phyloP scores from a whole-genome alignment of 805 yeast genomes.

The Saturnispora sekii region DNA sequence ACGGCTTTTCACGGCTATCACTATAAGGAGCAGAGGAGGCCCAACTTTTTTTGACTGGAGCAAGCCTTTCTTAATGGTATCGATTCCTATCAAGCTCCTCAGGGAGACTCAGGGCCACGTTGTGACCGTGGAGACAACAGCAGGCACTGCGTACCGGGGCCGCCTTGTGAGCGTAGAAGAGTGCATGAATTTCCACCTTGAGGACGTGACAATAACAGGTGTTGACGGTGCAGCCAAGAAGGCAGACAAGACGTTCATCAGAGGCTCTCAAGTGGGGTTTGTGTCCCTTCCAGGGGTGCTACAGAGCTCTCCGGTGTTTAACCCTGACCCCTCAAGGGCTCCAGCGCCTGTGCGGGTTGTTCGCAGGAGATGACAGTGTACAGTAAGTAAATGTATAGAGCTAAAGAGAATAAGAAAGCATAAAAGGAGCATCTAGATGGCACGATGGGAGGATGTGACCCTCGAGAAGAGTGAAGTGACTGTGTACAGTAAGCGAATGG shows the following conservation, averaged over 20 bases:
- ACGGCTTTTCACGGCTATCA: neutral
- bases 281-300: constrained; percentile 84
- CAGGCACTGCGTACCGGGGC: constrained; percentile 86
- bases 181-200: constrained; percentile 83
- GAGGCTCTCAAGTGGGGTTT: constrained; percentile 86
- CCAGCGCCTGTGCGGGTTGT: constrained; percentile 56
- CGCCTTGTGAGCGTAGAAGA: constrained; percentile 80
- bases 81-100: constrained; percentile 77
- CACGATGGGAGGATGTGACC: too few relatives aligned
- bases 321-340: constrained; percentile 44
- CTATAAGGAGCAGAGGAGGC: neutral
- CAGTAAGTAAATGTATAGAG: neutral
- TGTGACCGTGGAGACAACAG: constrained; percentile 69
- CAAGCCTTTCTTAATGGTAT: constrained; percentile 36
- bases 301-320: constrained; percentile 82
- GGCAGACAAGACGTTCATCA: constrained; percentile 75
- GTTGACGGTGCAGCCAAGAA: constrained; percentile 66
- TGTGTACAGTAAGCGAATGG: constrained; percentile 1
- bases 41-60: neutral
- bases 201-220: constrained; percentile 72
- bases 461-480: neutral
- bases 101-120: constrained; percentile 70
- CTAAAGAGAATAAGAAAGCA: neutral
- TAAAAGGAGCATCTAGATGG: neutral
- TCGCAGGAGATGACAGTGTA: constrained; percentile 1